Percentiles rank a stretch among this genome's conserved stretches.
Evolutionary conservation across 495 filamentous ascomycete genomes (phyloP).

Genomic region (Pyronema domesticum): DNA sequence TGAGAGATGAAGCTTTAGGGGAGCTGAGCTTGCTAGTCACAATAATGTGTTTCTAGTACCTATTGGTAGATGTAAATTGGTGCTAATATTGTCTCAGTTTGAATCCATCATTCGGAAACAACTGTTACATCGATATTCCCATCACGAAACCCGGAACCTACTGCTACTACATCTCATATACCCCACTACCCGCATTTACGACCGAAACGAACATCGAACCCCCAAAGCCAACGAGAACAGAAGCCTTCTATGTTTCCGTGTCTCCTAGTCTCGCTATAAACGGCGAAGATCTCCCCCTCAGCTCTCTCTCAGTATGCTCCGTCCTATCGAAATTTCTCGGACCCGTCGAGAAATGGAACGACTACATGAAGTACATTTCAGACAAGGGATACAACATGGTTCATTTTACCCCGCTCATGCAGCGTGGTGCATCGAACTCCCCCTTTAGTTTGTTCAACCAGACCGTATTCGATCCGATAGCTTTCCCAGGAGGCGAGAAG

Average conservation of each 20-base stretch:
- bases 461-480: slow-evolving; percentile 59
- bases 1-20: neutral
- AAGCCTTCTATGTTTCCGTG: slow-evolving; percentile 80
- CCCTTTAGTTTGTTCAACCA: slow-evolving; percentile 96
- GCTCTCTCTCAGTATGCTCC: slow-evolving; percentile 83
- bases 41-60: too few species aligned
- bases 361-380: slow-evolving; percentile 69
- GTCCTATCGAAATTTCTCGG: slow-evolving; percentile 97
- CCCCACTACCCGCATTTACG: slow-evolving; percentile 54
- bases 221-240: slow-evolving; percentile 46
- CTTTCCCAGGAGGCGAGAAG: slow-evolving; percentile 73
- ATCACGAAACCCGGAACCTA: slow-evolving; percentile 76
- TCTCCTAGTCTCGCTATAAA: slow-evolving; percentile 62
- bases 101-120: slow-evolving; percentile 77
- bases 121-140: slow-evolving; percentile 71
- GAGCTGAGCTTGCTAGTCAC: too few species aligned
- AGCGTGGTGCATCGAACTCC: slow-evolving; percentile 77
- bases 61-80: too few species aligned
- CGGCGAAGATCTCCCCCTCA: slow-evolving; percentile 51
- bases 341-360: slow-evolving; percentile 63
- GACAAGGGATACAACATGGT: slow-evolving; percentile 95
- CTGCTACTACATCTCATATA: slow-evolving; percentile 87
- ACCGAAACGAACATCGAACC: slow-evolving; percentile 24
- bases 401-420: slow-evolving; percentile 88
- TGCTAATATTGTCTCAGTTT: slow-evolving; percentile 37